Evolutionary conservation across 2,329 filamentous ascomycete species (phyloP), one percentile per base, ranked within the genome.

Genomic region (Alternaria sp.): DNA sequence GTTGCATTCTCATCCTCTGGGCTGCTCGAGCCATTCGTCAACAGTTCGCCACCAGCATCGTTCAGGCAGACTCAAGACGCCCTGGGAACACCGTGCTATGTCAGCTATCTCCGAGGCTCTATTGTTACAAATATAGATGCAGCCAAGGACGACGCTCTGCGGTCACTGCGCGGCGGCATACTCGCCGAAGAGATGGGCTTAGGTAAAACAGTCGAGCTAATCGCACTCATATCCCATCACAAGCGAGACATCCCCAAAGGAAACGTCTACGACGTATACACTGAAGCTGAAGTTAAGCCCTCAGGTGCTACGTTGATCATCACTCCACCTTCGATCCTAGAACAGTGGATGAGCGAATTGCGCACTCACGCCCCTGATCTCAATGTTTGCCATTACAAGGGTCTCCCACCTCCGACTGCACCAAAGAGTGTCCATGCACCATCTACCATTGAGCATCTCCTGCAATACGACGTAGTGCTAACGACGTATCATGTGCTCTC

Each of bases 151-250:
- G 75, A 81, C 59, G 64, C 71, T 9, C 58, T 47, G 63, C 77
- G 21, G 80, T 87, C 71, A 15, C 61, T 84, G 2, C 78, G 73
- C 37, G 89, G 89, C 3, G 91, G 91, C 0, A 89, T 93, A 51
- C 81, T 95, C 6, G 89, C 91, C 0, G 92, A 95, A 73, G 92
- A 95, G 77, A 95, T 95, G 92, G 92, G 92, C 0, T 82, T 95
- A 1, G 92, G 92, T 2, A 95, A 95, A 77, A 95, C 92, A 0
- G 83, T 94, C 4, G 92, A 95, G 79, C 84, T 92, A 3, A 87
- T 94, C 47, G 86, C 89, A 5, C 82, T 95, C 11, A 87, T 94
- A n/a, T 82, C 88, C 8, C 81, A 91, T 23, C 88, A 95, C 73
- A 82, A 77, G 43, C 85, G 87, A 28, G 43, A 65, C 44, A 37